These are phyloP conservation scores for Sporothrix phasma DNA, from an alignment of 2,329 filamentous ascomycete species.

Conservation along the genomic window DNA sequence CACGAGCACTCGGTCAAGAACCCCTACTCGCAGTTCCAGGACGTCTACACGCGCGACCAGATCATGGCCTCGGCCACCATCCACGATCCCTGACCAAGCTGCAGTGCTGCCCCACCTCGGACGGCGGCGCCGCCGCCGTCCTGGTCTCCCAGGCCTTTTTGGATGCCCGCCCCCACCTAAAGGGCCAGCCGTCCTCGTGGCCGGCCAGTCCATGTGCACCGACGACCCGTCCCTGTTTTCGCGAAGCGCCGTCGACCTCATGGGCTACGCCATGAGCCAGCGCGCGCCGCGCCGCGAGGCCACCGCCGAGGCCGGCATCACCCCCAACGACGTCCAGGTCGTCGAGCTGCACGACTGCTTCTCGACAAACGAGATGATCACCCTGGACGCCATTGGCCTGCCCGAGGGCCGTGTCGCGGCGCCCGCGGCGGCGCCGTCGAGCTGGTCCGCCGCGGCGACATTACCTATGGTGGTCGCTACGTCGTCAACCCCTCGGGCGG, in stretches of 20 bases:
- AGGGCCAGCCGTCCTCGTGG: conserved; percentile 78
- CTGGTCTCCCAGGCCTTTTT: conserved; percentile 85
- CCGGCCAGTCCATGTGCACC: conserved; percentile 79
- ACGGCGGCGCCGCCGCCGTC: conserved; percentile 81
- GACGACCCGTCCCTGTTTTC: conserved; percentile 75
- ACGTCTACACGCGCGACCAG: conserved; percentile 82
- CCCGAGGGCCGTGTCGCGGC: conserved; percentile 69
- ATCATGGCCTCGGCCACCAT: conserved; percentile 68
- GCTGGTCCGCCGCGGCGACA: conserved; percentile 75
- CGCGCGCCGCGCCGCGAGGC: conserved; percentile 59
- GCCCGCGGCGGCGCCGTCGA: conserved; percentile 79
- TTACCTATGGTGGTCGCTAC: conserved; percentile 78
- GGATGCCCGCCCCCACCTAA: conserved; percentile 71
- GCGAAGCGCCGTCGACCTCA: conserved; percentile 70
- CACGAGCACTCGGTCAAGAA: conserved; percentile 86
- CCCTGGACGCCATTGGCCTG: conserved; percentile 77
- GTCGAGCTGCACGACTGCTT: conserved; percentile 97
- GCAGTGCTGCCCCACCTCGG: conserved; percentile 96
- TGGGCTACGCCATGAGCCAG: conserved; percentile 79
- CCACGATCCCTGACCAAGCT: conserved; percentile 81
- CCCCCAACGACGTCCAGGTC: conserved; percentile 63
- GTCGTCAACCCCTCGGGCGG: conserved; percentile 91
- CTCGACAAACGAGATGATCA: conserved; percentile 86
- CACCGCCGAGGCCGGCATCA: conserved; percentile 61
- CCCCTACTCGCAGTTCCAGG: conserved; percentile 95